Base-by-base conservation (phyloP, 345 rosid genomes). In the Combretum micranthum region DNA sequence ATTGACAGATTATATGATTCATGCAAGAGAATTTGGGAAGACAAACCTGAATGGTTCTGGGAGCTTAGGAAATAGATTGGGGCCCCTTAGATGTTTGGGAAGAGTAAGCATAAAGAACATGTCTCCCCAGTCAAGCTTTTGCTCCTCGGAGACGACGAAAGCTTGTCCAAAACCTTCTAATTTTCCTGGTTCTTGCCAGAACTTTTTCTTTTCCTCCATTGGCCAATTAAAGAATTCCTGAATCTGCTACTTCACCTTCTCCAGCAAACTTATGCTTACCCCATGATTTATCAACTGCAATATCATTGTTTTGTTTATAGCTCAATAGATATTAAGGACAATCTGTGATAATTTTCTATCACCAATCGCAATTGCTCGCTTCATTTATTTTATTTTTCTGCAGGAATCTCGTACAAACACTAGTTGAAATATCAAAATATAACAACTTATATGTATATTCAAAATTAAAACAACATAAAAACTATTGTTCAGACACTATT, bases 81-180 rank as follows among this genome's bases (percentile, higher is more conserved):
- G 61, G 15, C 50, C 42, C 49, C 45, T 49, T 16, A 42, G 15
- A 42, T 17, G 25, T 18, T 47, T 12, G 8, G 56, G 56, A 23
- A 39, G 43, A 4, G 55, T 64, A 15, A 16, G 2, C 25, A 64
- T 20, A 53, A 21, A 1, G 32, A 55, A 63, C 7, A 49, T 11
- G 54, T 64, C 51, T 3, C 42, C 68, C 68, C 68, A 64, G 20
- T 64, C 68, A 43, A 56, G 68, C 68, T 64, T 64, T 20, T 64
- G 60, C 18, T 49, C 61, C 44, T 49, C 49, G 8, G 68, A 42
- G 22, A 55, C 17, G n/a, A 44, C 55, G n/a, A 48, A 55, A 10
- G 60, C 53, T 52, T 49, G 68, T 16, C 61, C 62, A 14, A 56
- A 57, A 14, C 62, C 68, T 18, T 16, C n/a, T 4, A 44, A 4